Evolutionary conservation across 768 basidiomycete species (phyloP), one percentile per base, ranked within the genome.

Genomic region (Nevesoporus exiguus): DNA sequence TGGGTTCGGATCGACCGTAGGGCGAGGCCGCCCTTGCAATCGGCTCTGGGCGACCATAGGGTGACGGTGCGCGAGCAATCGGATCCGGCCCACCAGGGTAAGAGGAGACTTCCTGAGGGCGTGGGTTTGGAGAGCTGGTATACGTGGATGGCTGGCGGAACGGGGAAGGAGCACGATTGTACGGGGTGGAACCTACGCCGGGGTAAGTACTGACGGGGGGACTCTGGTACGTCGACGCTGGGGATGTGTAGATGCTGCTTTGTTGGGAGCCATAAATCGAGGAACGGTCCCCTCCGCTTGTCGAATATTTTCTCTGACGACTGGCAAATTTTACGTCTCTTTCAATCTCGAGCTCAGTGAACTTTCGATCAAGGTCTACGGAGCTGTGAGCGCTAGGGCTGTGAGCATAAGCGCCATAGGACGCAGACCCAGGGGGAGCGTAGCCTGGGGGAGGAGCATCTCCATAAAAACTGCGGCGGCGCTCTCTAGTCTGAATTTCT

Each of bases 391-490:
- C 48, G 39, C 59, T 69, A 21, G 67, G 62, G 27, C 64, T 70
- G 36, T 68, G 60, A 30, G 61, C 0, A 46, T 58, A 71, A 40
- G 63, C 60, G 7, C 66, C 64, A 33, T 70, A 61, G 17, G 39
- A 8, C 3, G 61, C 59, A 30, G 66, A 55, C 29, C 58, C 66
- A 21, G 72, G 58, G 15, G 55, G 3, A 3, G 54, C 58, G 37
- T 65, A 67, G 66, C 62, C 62, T 69, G 61, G 50, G 47, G 71
- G 66, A 39, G 68, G 57, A 7, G 67, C 58, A 33, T 70, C 62
- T 9, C 77, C 74, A 39, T 77, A 73, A 65, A 82, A 78, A 60
- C 82, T 85, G 61, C 76, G 80, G 47, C 82, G 77, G 45, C 82
- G 77, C 62, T 84, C 80, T 49, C 68, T 66, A 15, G 60, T 65